phyloP scores from a whole-genome alignment of 2,329 filamentous ascomycete genomes.

The Colletotrichum sp. region DNA sequence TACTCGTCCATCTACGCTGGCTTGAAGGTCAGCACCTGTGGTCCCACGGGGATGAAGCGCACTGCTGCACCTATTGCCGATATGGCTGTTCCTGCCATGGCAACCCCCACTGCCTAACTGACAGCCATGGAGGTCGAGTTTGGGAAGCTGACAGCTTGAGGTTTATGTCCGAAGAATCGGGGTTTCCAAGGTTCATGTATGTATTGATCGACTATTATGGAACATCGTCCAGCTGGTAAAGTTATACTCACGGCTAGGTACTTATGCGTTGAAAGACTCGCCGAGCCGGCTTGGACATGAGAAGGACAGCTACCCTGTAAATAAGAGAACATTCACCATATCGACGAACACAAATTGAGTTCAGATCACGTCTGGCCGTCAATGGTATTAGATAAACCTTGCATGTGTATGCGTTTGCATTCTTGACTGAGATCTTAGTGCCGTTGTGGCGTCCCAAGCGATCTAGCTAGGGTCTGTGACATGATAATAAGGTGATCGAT shows the following conservation, averaged over 20 bases:
- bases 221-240: background rate
- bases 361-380: background rate
- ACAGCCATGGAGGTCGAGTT: background rate
- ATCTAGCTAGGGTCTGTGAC: background rate
- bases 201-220: background rate
- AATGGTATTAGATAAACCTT: background rate
- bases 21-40: conserved; percentile 31
- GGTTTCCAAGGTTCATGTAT: background rate
- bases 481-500: background rate
- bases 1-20: conserved; percentile 30
- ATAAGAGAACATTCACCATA: background rate
- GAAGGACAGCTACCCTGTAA: background rate
- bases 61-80: background rate
- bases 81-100: background rate
- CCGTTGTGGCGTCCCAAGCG: background rate
- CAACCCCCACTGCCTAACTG: background rate
- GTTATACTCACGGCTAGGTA: background rate
- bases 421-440: background rate
- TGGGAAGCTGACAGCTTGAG: background rate
- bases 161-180: background rate
- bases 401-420: background rate
- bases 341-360: background rate
- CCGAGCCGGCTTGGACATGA: background rate
- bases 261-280: background rate
- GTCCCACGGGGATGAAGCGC: background rate